Percentiles rank a stretch among this genome's conserved stretches.
These are phyloP conservation scores for Piper longum DNA, from an alignment of 164 flowering plant genomes.

Conservation along the genomic window DNA sequence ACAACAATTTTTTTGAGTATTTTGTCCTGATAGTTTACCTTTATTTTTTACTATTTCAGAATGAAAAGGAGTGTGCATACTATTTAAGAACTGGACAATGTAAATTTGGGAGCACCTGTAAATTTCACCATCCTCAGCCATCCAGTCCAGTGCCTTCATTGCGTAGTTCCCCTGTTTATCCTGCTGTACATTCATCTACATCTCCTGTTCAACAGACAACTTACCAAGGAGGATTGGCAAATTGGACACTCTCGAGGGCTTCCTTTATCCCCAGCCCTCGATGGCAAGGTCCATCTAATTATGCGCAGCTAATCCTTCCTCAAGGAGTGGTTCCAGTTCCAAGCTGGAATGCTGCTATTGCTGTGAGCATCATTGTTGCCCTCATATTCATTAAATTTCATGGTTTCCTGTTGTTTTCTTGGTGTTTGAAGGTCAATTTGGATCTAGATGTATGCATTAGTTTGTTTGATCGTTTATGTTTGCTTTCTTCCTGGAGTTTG, in stretches of 20 bases:
- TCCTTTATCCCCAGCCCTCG: conserved; percentile 79
- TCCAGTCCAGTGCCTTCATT: conserved; percentile 61
- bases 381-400: neutral
- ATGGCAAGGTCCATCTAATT: conserved; percentile 88
- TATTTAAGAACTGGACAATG: conserved; percentile 94
- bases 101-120: conserved; percentile 88
- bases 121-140: conserved; percentile 94
- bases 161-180: conserved; percentile 78
- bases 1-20: neutral
- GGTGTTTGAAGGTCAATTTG: neutral
- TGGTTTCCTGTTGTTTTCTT: neutral
- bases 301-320: conserved; percentile 70
- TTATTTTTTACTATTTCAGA: conserved; percentile 26
- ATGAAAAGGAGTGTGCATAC: conserved; percentile 81
- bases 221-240: conserved; percentile 51
- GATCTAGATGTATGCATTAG: neutral
- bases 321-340: conserved; percentile 81
- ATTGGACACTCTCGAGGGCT: conserved; percentile 67
- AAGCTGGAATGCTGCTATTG: conserved; percentile 61
- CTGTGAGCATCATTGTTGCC: conserved; percentile 35
- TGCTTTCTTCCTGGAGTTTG: neutral
- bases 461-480: neutral
- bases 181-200: conserved; percentile 60
- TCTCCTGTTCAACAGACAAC: conserved; percentile 78
- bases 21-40: neutral